phyloP scores from a whole-genome alignment of 495 filamentous ascomycete genomes.

The Trichoderma erinaceum region DNA sequence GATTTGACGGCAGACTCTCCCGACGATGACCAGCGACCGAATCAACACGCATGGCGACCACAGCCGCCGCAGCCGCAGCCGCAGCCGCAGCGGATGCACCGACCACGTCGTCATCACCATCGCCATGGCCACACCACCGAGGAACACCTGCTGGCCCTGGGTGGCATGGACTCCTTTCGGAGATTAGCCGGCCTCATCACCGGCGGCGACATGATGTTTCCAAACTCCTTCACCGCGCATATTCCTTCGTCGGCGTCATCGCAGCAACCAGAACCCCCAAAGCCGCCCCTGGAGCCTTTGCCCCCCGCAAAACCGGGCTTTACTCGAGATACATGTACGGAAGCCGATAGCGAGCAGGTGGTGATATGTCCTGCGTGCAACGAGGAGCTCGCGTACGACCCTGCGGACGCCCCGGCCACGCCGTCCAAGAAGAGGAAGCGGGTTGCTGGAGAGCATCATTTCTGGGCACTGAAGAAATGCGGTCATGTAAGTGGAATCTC shows the following conservation, averaged over 20 bases:
- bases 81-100: conserved; percentile 1
- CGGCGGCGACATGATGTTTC: conserved; percentile 35
- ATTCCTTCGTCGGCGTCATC: neutral
- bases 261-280: conserved; percentile 14
- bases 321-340: conserved; percentile 31
- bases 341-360: conserved; percentile 24
- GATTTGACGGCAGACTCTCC: conserved; percentile 29
- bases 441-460: conserved; percentile 41
- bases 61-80: conserved; percentile 14
- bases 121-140: conserved; percentile 15
- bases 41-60: conserved; percentile 8
- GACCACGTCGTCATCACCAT: neutral
- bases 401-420: conserved; percentile 22
- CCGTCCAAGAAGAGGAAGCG: conserved; percentile 36
- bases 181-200: conserved; percentile 16
- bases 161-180: neutral
- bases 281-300: conserved; percentile 31
- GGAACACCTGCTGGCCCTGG: conserved; percentile 19
- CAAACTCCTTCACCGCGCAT: conserved; percentile 20
- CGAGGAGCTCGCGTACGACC: conserved; percentile 41
- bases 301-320: conserved; percentile 34
- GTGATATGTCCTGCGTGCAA: conserved; percentile 44
- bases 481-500: conserved; percentile 37
- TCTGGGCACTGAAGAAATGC: conserved; percentile 45
- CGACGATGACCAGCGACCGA: conserved; percentile 18